Evolutionary conservation across 2,329 filamentous ascomycete genomes (phyloP).

Genomic region (Aspergillus aculeatus): DNA sequence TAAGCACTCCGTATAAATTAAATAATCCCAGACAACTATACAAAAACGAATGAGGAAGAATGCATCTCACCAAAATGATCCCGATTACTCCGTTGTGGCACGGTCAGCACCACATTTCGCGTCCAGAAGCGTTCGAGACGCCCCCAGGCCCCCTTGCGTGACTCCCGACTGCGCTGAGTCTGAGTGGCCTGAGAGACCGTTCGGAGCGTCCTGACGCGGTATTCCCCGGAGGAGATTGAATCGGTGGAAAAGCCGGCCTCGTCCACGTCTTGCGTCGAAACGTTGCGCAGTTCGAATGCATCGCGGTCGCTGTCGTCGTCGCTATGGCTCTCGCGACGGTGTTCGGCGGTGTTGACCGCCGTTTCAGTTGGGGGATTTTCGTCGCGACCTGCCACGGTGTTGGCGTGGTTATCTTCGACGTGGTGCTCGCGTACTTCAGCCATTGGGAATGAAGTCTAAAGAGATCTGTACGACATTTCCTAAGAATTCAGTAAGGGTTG

Average conservation of each 20-base stretch:
- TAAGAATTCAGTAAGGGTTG: not conserved
- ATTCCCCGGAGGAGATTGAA: conserved; percentile 37
- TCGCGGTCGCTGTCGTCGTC: conserved; percentile 15
- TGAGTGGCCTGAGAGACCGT: conserved; percentile 21
- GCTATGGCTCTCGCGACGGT: not conserved
- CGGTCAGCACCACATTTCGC: conserved; percentile 51
- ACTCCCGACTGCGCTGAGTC: conserved; percentile 12
- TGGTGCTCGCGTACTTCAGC: not conserved
- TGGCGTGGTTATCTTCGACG: not conserved
- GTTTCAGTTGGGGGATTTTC: not conserved
- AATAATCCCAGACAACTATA: not conserved
- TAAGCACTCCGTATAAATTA: not conserved
- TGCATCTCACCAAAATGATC: conserved; percentile 41
- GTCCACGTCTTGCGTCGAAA: conserved; percentile 30
- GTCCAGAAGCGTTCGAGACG: conserved; percentile 77
- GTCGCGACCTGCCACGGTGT: not conserved
- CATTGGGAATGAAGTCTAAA: not conserved
- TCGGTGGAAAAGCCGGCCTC: conserved; percentile 23
- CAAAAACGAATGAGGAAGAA: not conserved
- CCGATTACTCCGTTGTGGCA: conserved; percentile 41
- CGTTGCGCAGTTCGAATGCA: conserved; percentile 30
- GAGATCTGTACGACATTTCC: not conserved
- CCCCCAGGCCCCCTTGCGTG: conserved; percentile 54
- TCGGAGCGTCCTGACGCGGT: conserved; percentile 25
- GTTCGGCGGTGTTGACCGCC: not conserved